Conservation (phyloP, 768 basidiomycete genomes). For the Lactarius indigo region DNA sequence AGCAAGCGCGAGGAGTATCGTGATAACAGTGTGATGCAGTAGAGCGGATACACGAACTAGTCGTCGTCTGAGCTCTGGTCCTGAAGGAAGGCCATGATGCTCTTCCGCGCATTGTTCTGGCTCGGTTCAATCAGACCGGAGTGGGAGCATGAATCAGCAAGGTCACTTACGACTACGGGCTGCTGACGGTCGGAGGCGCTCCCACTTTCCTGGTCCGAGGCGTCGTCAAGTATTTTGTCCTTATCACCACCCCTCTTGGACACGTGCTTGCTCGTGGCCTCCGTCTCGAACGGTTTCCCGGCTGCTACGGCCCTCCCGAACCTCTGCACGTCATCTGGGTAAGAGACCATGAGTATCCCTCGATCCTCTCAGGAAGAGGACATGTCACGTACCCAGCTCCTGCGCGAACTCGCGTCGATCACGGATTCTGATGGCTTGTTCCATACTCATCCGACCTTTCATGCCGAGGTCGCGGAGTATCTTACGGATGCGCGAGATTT, state of each 20-base stretch:
- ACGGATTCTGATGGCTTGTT: constrained; percentile 75
- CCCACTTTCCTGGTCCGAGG: constrained; percentile 33
- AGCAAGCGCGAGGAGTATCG: background rate
- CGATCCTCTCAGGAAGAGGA: background rate
- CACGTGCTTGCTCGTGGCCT: constrained; percentile 20
- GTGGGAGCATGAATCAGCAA: background rate
- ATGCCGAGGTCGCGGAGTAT: constrained; percentile 75
- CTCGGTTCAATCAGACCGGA: background rate
- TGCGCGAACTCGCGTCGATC: constrained; percentile 70
- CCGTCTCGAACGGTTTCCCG: constrained; percentile 31
- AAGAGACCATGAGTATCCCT: background rate
- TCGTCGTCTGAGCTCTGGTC: constrained; percentile 66
- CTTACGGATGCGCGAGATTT: constrained; percentile 60
- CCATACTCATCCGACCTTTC: constrained; percentile 70
- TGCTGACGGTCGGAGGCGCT: constrained; percentile 14
- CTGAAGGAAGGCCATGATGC: constrained; percentile 67
- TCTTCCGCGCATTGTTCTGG: constrained; percentile 47
- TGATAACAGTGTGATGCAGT: background rate
- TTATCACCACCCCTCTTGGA: constrained; percentile 25
- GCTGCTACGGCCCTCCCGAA: constrained; percentile 54
- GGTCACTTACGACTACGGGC: constrained; percentile 10
- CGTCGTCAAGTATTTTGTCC: constrained; percentile 34
- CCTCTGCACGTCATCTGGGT: constrained; percentile 67
- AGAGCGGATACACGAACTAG: constrained; percentile 27
- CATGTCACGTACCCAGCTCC: constrained; percentile 60